Evolutionary conservation across 805 yeast genomes (phyloP).

Genomic region (Cyberlindnera xishuangbannaensis): DNA sequence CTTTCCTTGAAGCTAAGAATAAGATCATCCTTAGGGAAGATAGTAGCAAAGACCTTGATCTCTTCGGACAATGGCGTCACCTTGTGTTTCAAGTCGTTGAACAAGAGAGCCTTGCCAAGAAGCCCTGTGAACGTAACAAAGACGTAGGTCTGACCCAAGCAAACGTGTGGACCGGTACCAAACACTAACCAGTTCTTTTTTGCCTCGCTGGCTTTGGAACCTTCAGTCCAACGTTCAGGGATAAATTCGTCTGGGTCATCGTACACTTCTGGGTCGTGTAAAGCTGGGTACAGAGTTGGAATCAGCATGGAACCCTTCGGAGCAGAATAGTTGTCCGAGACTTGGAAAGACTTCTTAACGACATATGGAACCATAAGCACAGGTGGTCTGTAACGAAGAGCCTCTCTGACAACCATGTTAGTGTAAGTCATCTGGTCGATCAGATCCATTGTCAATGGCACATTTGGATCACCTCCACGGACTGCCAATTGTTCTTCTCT

Average conservation of each 20-base stretch:
- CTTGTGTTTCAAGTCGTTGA: constrained; percentile 74
- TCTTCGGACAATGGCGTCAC: constrained; percentile 83
- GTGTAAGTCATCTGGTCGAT: constrained; percentile 88
- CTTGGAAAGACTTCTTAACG: constrained; percentile 80
- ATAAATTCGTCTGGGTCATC: constrained; percentile 90
- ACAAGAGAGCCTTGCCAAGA: constrained; percentile 85
- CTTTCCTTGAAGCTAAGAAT: constrained; percentile 66
- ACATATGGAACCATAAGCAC: constrained; percentile 97
- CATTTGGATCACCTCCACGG: constrained; percentile 68
- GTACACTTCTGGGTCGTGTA: constrained; percentile 96
- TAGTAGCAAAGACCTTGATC: constrained; percentile 94
- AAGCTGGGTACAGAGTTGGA: constrained; percentile 91
- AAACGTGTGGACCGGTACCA: constrained; percentile 95
- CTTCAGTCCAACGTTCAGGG: constrained; percentile 93
- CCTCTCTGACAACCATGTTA: constrained; percentile 83
- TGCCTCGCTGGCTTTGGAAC: constrained; percentile 66
- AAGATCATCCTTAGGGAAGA: constrained; percentile 96
- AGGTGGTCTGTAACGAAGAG: constrained; percentile 94
- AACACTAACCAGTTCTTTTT: constrained; percentile 94
- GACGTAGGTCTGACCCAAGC: constrained; percentile 93
- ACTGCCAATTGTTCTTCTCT: constrained; percentile 88
- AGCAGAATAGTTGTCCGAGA: constrained; percentile 76
- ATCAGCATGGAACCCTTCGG: constrained; percentile 98
- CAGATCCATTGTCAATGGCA: constrained; percentile 59
- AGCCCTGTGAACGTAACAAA: constrained; percentile 82